Conservation (phyloP, 2,329 filamentous ascomycete species). For the Epichloe festucae region DNA sequence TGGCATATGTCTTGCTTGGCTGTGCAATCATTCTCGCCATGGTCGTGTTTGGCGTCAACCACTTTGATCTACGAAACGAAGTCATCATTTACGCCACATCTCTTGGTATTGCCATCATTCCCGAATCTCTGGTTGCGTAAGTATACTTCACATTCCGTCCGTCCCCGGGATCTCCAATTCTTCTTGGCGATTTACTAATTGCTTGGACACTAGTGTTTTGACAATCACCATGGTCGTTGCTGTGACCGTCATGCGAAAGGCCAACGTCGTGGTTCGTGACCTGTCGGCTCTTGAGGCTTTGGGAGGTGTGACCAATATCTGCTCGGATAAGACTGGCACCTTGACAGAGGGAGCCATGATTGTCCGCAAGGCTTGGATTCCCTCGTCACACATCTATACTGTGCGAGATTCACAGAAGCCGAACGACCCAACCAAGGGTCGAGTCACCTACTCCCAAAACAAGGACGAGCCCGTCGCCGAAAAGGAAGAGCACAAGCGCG, state of each 20-base stretch:
- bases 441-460: conserved; percentile 31
- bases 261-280: conserved; percentile 52
- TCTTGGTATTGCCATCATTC: conserved; percentile 49
- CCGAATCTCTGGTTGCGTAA: conserved; percentile 50
- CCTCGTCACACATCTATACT: conserved; percentile 40
- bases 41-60: conserved; percentile 45
- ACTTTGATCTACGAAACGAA: conserved; percentile 36
- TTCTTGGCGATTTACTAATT: conserved; percentile 6
- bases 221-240: conserved; percentile 60
- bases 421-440: conserved; percentile 46
- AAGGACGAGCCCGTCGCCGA: conserved; percentile 20
- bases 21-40: conserved; percentile 49
- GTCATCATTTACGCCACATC: conserved; percentile 46
- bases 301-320: conserved; percentile 59
- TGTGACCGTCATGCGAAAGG: conserved; percentile 50
- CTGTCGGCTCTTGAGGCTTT: conserved; percentile 56
- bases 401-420: conserved; percentile 50
- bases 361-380: conserved; percentile 53
- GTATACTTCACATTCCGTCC: conserved; percentile 12
- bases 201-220: conserved; percentile 33
- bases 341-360: conserved; percentile 59
- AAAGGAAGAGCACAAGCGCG: conserved; percentile 31
- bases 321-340: conserved; percentile 62
- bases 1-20: conserved; percentile 64
- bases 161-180: neutral